Percentiles rank a stretch among this genome's conserved stretches.
phyloP scores from a whole-genome alignment of 1,284 basidiomycete species.

The Apiotrichum brassicae region DNA sequence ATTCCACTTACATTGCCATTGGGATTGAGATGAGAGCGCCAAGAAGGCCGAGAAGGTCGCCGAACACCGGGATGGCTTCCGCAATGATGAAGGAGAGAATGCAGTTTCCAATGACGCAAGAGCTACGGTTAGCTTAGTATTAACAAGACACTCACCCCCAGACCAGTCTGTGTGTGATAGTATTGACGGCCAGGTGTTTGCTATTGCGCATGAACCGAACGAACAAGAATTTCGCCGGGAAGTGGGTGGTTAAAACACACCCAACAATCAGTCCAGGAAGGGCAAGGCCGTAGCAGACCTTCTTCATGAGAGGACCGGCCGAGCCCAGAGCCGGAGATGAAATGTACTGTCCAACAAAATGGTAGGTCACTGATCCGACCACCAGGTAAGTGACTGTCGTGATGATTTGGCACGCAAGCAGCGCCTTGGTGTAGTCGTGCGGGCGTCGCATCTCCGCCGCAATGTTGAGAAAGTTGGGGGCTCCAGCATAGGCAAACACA shows the following conservation, averaged over 20 bases:
- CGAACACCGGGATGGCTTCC: conserved; percentile 22
- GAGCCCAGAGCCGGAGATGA: conserved; percentile 38
- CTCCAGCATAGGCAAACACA: conserved; percentile 29
- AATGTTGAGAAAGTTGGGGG: conserved; percentile 32
- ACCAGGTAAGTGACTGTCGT: conserved; percentile 19
- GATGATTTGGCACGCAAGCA: conserved; percentile 26
- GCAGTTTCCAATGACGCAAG: conserved; percentile 4
- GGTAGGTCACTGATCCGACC: conserved; percentile 9
- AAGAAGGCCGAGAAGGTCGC: conserved; percentile 22
- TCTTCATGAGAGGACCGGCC: conserved; percentile 41
- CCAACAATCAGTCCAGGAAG: conserved; percentile 33
- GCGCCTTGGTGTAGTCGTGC: conserved; percentile 21
- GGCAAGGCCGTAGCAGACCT: conserved; percentile 37
- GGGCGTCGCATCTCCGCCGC: conserved; percentile 39
- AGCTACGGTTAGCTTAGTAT: no score
- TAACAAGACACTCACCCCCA: conserved; percentile 49
- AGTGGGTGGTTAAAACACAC: conserved; percentile 28
- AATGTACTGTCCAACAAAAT: conserved; percentile 9
- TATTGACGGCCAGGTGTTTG: conserved; percentile 56
- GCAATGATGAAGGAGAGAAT: conserved; percentile 15
- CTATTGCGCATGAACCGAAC: conserved; percentile 56
- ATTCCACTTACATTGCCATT: conserved; percentile 10
- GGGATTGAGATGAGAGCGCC: conserved; percentile 21
- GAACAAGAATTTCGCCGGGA: conserved; percentile 56
- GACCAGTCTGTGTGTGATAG: conserved; percentile 48